Base-by-base conservation (phyloP, 2,329 filamentous ascomycete species). In the Grosmannia penicillata region DNA sequence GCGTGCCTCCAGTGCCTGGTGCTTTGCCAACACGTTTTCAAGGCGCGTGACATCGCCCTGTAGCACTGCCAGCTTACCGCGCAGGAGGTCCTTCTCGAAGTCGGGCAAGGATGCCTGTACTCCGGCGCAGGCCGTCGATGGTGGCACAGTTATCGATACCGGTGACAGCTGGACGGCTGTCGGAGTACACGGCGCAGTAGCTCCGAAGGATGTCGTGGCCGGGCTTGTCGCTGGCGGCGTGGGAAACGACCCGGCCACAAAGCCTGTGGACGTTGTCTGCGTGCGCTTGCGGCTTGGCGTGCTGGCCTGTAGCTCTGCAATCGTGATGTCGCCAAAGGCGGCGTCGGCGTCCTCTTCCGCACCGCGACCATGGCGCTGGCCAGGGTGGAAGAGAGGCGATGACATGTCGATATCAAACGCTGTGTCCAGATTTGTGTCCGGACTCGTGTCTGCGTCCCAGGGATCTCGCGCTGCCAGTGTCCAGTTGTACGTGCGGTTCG, bases 151-250 rank as follows among this genome's bases (percentile, higher is more conserved):
- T 50, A 58, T 10, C 34, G n/a, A n/a, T n/a, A n/a, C n/a, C n/a
- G n/a, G 23, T 28, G 24, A 29, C 31, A 6, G n/a, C 27, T 19
- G 19, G 6, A 4, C 15, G 17, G 7, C 15, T 25, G 8, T 2
- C 5, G 21, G n/a, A 36, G 13, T 11, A 23, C 19, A 18, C 4
- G 31, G 31, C 21, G 29, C 25, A 11, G 9, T 36, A 6, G 45
- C 43, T 8, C 45, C 43, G 13, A 18, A 17, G 0, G 68, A 67
- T 5, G 45, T 45, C 18, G 14, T 11, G 11, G 26, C 31, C 3
- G 67, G 66, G 30, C 70, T 75, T 0, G 71, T 75, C 3, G 64
- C 61, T 1, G 71, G 71, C 0, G 71, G 71, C 0, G 69, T 71
- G 5, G 65, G 64, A 44, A 74, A 72, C 0, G 68, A 71, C n/a